Percentiles rank a stretch among this genome's conserved stretches.
Conservation (phyloP, 352 stramenopile species). For the Globisporangium splendens region DNA sequence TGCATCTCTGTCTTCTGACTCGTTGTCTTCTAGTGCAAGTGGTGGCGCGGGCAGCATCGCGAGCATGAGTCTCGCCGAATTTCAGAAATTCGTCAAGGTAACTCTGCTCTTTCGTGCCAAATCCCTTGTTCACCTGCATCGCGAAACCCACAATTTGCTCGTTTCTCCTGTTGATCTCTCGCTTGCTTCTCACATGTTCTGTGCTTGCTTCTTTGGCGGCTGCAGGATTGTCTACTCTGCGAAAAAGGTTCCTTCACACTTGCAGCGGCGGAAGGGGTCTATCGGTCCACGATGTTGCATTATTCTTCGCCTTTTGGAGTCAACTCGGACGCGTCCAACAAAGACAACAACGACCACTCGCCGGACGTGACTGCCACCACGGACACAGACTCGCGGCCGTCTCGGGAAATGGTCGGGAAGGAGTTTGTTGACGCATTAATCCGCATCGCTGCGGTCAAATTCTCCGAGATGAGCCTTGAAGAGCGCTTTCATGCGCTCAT, state of each 20-base stretch:
- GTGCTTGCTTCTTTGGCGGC: background rate
- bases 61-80: conserved; percentile 70
- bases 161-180: background rate
- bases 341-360: too few relatives aligned
- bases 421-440: conserved; percentile 71
- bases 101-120: background rate
- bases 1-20: background rate
- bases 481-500: conserved; percentile 67
- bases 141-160: too few relatives aligned
- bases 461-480: conserved; percentile 33
- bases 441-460: conserved; percentile 52
- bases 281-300: conserved; percentile 21
- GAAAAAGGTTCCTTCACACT: conserved; percentile 37
- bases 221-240: conserved; percentile 42
- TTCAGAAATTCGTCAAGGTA: conserved; percentile 70
- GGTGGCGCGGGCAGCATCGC: conserved; percentile 58
- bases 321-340: too few relatives aligned
- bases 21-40: conserved; percentile 35
- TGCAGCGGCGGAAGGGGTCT: conserved; percentile 44
- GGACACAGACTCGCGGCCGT: conserved; percentile 1
- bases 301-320: conserved; percentile 5
- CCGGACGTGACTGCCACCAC: too few relatives aligned
- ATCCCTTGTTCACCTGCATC: too few relatives aligned
- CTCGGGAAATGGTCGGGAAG: conserved; percentile 47
- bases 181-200: background rate